A percentile compares a stretch with the other conserved stretches of the same genome.
These are phyloP conservation scores for Pezicula carpinea DNA, from an alignment of 2,329 filamentous ascomycete species.

Conservation along the genomic window DNA sequence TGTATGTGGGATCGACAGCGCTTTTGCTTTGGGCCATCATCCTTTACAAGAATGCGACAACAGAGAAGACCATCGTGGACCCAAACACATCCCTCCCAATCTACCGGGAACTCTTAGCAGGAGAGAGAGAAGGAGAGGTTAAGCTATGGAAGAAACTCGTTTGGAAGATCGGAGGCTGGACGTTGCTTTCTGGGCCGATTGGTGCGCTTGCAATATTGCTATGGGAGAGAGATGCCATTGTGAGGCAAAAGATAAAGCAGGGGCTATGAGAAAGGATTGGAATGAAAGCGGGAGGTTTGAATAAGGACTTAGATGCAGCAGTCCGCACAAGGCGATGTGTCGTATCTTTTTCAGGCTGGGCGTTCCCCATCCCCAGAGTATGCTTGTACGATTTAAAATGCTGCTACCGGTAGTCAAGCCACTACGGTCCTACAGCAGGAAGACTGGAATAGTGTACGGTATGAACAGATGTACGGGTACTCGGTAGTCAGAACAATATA, in stretches of 20 bases:
- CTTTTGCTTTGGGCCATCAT: slow-evolving; percentile 40
- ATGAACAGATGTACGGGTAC: no score
- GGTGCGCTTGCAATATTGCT: slow-evolving; percentile 40
- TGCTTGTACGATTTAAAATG: no score
- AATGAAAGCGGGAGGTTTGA: neutral
- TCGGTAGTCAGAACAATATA: no score
- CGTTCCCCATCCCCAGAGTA: no score
- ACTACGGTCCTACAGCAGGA: no score
- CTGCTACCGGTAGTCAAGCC: no score
- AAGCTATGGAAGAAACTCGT: slow-evolving; percentile 20
- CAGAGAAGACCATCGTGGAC: slow-evolving; percentile 13
- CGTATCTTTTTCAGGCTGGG: no score
- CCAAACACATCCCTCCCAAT: slow-evolving; percentile 12
- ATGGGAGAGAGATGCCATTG: slow-evolving; percentile 43
- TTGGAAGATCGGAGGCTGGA: slow-evolving; percentile 31
- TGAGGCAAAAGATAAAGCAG: slow-evolving; percentile 23
- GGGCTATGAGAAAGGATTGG: slow-evolving; percentile 5
- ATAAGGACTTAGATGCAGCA: neutral
- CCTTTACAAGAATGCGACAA: slow-evolving; percentile 27
- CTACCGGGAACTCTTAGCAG: slow-evolving; percentile 11
- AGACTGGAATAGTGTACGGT: no score
- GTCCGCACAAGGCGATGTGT: no score
- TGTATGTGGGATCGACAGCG: slow-evolving; percentile 36
- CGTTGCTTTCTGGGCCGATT: slow-evolving; percentile 36
- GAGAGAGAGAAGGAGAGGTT: slow-evolving; percentile 17